Base-by-base conservation (phyloP, 768 basidiomycete genomes). In the Lactarius sp. region DNA sequence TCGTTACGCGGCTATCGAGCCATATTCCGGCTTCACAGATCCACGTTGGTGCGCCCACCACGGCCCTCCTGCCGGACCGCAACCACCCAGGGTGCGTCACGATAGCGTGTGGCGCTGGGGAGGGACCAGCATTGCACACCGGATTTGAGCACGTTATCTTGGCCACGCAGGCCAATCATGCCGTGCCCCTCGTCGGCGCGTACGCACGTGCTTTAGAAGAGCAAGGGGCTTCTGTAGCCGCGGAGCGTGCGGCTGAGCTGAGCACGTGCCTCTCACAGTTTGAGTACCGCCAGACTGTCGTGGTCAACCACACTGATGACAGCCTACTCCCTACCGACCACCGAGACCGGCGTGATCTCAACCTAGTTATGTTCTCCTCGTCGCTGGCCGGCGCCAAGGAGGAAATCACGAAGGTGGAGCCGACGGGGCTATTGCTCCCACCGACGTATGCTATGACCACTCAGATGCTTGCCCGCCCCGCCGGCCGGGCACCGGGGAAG, bases 131-230 rank as follows among this genome's bases (percentile, higher is more conserved):
- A 18, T 70, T 73, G 2, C 73, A 77, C 66, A 41, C 68, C 6
- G 85, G 83, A 7, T 90, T 90, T 69, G 79, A 83, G 54, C 85
- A 87, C 70, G 74, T 93, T 61, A 74, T 91, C 6, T 78, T 91
- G 54, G 89, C 87, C 6, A 91, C 90, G 0, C 88, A 90, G 71
- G 89, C 89, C 6, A 82, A 82, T 53, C 81, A 83, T 34, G 88
- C 86, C 14, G 73, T 77, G 14, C 77, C 78, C 6, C 73, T 91
- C 5, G 73, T 91, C 14, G 71, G 73, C 0, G 77, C 77, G 0
- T 85, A 84, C 66, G 71, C 74, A 2, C 64, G 76, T 14, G 76
- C 78, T 13, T 71, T 85, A 2, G 73, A 76, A 1, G 34, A 52
- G 47, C 53, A n/a, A 10, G 18, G 16, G 50, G 49, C 52, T 13